Evolutionary conservation across 2,329 filamentous ascomycete genomes (phyloP).

Genomic region (Aotearoamyces nothofagi): DNA sequence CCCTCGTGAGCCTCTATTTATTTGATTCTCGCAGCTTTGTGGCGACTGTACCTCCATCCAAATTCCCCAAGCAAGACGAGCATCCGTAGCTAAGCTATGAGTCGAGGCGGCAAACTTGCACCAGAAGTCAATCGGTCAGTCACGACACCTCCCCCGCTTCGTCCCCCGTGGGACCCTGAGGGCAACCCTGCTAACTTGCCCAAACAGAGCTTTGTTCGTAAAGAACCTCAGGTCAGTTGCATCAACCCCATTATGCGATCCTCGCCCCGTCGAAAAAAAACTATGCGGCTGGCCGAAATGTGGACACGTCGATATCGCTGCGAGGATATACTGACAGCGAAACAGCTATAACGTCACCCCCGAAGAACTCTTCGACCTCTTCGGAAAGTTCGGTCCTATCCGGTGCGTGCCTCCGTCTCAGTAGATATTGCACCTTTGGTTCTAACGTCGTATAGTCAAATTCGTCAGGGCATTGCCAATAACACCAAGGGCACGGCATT

Average conservation of each 20-base stretch:
- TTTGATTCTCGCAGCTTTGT: no score
- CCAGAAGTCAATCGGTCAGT: slow-evolving; percentile 97
- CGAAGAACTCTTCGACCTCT: slow-evolving; percentile 96
- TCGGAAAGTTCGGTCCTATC: slow-evolving; percentile 92
- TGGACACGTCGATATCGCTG: no score
- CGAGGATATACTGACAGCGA: slow-evolving; percentile 13
- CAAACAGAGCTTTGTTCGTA: slow-evolving; percentile 96
- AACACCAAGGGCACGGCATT: slow-evolving; percentile 98
- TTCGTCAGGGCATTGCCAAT: slow-evolving; percentile 92
- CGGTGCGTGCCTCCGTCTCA: slow-evolving; percentile 44
- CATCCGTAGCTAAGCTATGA: slow-evolving; percentile 57
- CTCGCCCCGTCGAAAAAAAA: no score
- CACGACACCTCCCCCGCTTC: no score
- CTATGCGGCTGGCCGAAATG: no score
- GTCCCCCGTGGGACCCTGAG: no score
- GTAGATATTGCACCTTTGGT: slow-evolving; percentile 2
- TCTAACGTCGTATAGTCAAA: slow-evolving; percentile 49
- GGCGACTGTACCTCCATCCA: no score
- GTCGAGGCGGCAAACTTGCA: slow-evolving; percentile 91
- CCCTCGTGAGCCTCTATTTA: no score
- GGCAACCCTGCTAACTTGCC: no score
- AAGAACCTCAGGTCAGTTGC: slow-evolving; percentile 86
- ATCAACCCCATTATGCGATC: no score
- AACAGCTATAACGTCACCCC: slow-evolving; percentile 93
- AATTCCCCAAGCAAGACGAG: no score